Evolutionary conservation across 2,329 filamentous ascomycete genomes (phyloP).

Genomic region (Drechslera avenae): DNA sequence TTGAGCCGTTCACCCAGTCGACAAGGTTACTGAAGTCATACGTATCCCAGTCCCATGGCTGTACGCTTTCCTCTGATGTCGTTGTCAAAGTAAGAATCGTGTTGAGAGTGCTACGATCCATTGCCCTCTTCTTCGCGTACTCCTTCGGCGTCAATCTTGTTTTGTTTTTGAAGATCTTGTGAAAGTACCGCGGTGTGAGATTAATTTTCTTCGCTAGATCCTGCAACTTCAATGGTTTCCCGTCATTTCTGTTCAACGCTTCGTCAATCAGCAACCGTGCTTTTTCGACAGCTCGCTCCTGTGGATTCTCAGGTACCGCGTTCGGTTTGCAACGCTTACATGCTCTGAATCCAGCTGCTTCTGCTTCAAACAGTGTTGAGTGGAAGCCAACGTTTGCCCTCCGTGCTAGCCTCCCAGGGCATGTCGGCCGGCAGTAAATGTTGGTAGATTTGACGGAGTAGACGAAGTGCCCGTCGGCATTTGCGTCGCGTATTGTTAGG

Average conservation of each 20-base stretch:
- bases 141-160: conserved; percentile 59
- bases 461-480: conserved; percentile 55
- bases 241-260: conserved; percentile 24
- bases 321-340: conserved; percentile 64
- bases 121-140: conserved; percentile 38
- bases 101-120: conserved; percentile 13
- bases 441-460: conserved; percentile 62
- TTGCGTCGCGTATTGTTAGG: conserved; percentile 52
- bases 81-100: conserved; percentile 6
- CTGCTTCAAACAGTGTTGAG: conserved; percentile 53
- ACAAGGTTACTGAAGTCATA: conserved; percentile 38
- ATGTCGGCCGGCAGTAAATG: conserved; percentile 67
- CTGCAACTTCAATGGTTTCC: conserved; percentile 46
- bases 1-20: conserved; percentile 26
- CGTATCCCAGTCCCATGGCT: conserved; percentile 22
- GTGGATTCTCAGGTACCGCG: conserved; percentile 47
- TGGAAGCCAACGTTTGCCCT: conserved; percentile 64
- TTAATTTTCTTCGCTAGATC: conserved; percentile 58
- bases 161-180: conserved; percentile 63
- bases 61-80: conserved; percentile 4
- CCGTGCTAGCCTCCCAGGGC: conserved; percentile 63
- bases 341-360: conserved; percentile 57
- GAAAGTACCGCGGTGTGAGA: conserved; percentile 63
- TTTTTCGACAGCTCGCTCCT: conserved; percentile 53
- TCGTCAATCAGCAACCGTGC: conserved; percentile 40